Base-by-base conservation (phyloP, 208 protist genomes). In the Trypanosoma mega region DNA sequence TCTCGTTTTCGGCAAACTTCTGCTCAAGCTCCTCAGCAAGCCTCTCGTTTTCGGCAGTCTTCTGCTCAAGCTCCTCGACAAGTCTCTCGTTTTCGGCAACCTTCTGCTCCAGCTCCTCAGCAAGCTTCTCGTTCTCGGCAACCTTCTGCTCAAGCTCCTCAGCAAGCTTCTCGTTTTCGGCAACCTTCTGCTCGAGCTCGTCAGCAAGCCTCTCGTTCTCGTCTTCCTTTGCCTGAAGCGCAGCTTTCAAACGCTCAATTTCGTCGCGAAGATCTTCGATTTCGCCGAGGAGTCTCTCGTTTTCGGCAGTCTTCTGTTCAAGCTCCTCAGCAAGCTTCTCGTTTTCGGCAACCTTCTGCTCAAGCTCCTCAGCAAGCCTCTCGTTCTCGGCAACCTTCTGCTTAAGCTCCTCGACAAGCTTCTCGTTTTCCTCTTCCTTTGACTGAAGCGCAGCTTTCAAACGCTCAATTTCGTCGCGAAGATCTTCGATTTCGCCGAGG, bases 71-170 rank as follows among this genome's bases (percentile, higher is more conserved):
- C 7, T 68, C 63, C 4, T 53, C 63, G 5, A 2, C 37, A 21
- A 75, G 61, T 26, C 52, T 55, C 18, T 74, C 68, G 60, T 74
- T 74, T 53, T 18, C 29, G 14, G 27, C 48, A 41, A 20, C 57
- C 65, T 29, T 18, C n/a, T 0, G 36, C 2, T 16, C 29, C 11
- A 16, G 45, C 16, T 36, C 36, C 3, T 59, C 57, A 12, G 3
- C 33, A 7, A 21, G 50, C 53, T 62, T 56, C 34, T 61, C 49
- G 18, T 63, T n/a, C 14, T 24, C 50, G 5, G 9, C 45, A 0
- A 34, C 30, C 34, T 53, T 37, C 51, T 47, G 43, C n/a, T 49
- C 27, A n/a, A 31, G 20, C 14, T 44, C 52, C 20, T 59, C 24
- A 9, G 59, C 58, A 12, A 65, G 41, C 30, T 30, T 47, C n/a